Evolutionary conservation across 208 protist genomes (phyloP).

Genomic region (Entamoeba invadens): DNA sequence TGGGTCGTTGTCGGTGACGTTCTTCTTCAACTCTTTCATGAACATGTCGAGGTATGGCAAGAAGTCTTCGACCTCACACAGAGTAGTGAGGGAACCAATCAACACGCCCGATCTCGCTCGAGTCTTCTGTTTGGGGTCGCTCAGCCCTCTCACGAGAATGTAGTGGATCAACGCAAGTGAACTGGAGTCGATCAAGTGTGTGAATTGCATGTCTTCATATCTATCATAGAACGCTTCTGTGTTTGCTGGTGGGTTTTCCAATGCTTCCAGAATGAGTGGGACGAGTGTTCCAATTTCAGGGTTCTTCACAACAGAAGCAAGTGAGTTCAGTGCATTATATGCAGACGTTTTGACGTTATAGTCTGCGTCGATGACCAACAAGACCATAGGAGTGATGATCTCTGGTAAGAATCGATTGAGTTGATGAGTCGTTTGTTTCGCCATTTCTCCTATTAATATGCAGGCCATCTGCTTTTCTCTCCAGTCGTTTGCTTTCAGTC

Average conservation of each 20-base stretch:
- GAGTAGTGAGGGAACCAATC: neutral
- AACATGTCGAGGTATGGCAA: neutral
- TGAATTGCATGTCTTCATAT: neutral
- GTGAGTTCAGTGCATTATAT: neutral
- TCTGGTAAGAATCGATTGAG: neutral
- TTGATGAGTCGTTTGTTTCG: neutral
- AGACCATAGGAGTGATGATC: neutral
- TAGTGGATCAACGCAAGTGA: neutral
- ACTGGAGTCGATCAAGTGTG: neutral
- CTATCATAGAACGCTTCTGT: neutral
- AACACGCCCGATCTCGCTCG: neutral
- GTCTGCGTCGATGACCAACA: neutral
- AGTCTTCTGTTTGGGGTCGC: neutral
- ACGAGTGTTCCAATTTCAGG: neutral
- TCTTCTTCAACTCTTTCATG: neutral
- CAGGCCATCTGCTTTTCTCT: neutral
- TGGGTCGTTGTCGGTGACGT: neutral
- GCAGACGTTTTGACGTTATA: neutral
- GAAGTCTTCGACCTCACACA: neutral
- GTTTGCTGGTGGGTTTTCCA: neutral
- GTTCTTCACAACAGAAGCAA: neutral
- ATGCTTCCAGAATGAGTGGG: neutral
- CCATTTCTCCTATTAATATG: neutral
- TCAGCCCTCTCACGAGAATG: neutral
- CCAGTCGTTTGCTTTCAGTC: neutral